A percentile compares a stretch with the other conserved stretches of the same genome.
phyloP scores from a whole-genome alignment of 768 basidiomycete species.

The Lentinus brumalis region DNA sequence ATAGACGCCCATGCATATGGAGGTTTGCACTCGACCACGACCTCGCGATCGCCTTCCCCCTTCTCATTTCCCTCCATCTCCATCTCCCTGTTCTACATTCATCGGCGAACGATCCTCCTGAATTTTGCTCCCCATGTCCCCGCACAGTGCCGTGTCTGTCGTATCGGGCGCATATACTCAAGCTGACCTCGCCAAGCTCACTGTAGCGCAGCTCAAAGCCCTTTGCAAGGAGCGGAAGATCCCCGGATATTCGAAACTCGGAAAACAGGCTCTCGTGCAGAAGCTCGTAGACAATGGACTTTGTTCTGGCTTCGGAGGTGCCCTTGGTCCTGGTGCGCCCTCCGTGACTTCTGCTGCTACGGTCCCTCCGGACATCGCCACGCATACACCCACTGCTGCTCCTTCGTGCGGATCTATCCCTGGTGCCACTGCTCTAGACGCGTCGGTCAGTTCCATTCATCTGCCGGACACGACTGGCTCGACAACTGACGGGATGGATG shows the following conservation, averaged over 20 bases:
- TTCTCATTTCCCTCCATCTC: too few relatives aligned
- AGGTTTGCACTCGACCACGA: too few relatives aligned
- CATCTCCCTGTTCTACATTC: too few relatives aligned
- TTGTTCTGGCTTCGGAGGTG: neutral
- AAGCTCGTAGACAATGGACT: constrained; percentile 36
- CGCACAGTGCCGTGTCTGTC: too few relatives aligned
- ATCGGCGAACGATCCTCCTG: too few relatives aligned
- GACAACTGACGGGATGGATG: neutral
- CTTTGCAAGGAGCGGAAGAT: constrained; percentile 67
- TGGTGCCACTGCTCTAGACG: neutral
- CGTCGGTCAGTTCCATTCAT: too few relatives aligned
- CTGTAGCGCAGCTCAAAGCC: constrained; percentile 63
- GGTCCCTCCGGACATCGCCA: neutral
- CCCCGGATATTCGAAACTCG: constrained; percentile 67
- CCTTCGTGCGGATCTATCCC: neutral
- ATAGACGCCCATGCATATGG: too few relatives aligned
- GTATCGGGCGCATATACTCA: neutral
- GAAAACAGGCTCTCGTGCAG: constrained; percentile 56
- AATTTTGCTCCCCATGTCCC: too few relatives aligned
- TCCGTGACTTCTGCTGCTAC: neutral
- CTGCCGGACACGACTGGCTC: too few relatives aligned
- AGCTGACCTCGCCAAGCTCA: constrained; percentile 39
- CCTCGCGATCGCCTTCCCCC: too few relatives aligned
- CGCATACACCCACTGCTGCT: neutral
- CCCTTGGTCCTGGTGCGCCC: neutral